A percentile compares a stretch with the other conserved stretches of the same genome.
phyloP scores from a whole-genome alignment of 176 grass and related monocot species.

The Dactylis glomerata region DNA sequence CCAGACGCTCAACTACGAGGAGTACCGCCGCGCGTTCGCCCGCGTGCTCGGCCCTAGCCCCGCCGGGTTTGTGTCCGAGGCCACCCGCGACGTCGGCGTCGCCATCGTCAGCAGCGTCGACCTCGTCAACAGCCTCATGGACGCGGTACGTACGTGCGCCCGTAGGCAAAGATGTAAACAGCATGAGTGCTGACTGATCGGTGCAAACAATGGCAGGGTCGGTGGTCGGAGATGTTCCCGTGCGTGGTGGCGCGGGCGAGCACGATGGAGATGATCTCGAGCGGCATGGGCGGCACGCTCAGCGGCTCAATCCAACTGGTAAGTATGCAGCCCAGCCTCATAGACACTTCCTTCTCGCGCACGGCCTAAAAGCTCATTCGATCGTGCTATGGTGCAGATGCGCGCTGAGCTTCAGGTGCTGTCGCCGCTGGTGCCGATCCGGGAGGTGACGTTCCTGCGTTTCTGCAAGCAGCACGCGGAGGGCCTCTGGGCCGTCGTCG shows the following conservation, averaged over 20 bases:
- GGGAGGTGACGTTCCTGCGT: conserved; percentile 66
- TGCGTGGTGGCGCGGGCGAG: conserved; percentile 71
- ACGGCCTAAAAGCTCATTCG: neutral
- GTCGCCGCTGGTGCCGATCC: conserved; percentile 81
- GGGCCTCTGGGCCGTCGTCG: conserved; percentile 80
- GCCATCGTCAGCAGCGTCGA: conserved; percentile 68
- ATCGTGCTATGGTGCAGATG: conserved; percentile 44
- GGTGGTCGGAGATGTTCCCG: conserved; percentile 95
- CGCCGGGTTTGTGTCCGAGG: conserved; percentile 63
- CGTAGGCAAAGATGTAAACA: too few relatives aligned
- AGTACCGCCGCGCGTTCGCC: conserved; percentile 59
- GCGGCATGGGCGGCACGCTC: conserved; percentile 77
- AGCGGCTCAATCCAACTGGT: conserved; percentile 92
- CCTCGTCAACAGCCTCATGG: conserved; percentile 89
- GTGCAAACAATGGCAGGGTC: conserved; percentile 32
- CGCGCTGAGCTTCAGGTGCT: conserved; percentile 89
- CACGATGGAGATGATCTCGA: conserved; percentile 74
- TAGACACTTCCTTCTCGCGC: neutral
- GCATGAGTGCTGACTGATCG: neutral
- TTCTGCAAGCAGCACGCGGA: conserved; percentile 92
- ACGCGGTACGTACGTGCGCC: conserved; percentile 46
- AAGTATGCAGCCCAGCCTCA: conserved; percentile 6
- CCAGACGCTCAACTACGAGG: conserved; percentile 66
- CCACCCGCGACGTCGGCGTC: conserved; percentile 62
- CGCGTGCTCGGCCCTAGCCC: conserved; percentile 49